phyloP scores from a whole-genome alignment of 2,329 filamentous ascomycete species.

The Sporothrix humicola region DNA sequence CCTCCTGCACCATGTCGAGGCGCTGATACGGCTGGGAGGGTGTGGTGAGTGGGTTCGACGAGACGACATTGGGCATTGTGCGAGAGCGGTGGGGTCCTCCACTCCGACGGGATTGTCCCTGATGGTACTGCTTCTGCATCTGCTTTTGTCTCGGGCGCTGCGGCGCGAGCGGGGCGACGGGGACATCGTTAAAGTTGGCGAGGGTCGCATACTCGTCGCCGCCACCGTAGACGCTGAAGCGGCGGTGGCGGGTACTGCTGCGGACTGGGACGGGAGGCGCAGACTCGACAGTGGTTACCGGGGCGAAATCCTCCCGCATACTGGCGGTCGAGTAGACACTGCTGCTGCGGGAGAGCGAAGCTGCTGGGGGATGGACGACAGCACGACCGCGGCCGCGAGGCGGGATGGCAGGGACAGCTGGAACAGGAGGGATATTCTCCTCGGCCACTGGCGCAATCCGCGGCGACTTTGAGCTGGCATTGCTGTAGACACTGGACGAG shows the following conservation, averaged over 20 bases:
- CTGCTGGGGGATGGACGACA: neutral
- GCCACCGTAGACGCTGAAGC: constrained; percentile 37
- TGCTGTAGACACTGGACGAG: constrained; percentile 32
- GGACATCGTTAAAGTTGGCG: neutral
- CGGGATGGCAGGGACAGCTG: constrained; percentile 16
- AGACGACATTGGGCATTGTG: constrained; percentile 1
- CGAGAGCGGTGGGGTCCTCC: constrained; percentile 1
- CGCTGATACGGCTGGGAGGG: constrained; percentile 20
- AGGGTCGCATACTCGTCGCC: constrained; percentile 33
- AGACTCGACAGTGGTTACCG: neutral
- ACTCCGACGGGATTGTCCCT: neutral
- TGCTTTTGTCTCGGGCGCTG: too few species aligned
- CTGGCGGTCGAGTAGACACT: constrained; percentile 30
- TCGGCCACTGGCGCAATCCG: neutral
- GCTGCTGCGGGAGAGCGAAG: constrained; percentile 32
- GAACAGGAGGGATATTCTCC: too few species aligned
- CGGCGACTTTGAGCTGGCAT: constrained; percentile 17
- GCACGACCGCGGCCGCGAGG: constrained; percentile 15
- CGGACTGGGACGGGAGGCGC: constrained; percentile 28
- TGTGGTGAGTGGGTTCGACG: neutral
- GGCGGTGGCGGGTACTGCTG: constrained; percentile 33
- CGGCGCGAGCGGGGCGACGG: neutral
- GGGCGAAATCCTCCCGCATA: neutral
- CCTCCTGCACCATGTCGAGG: constrained; percentile 34
- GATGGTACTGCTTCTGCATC: neutral